Percentiles rank a stretch among this genome's conserved stretches.
Conservation (phyloP, 441 rosid genomes). For the Dalechampia spathulata region DNA sequence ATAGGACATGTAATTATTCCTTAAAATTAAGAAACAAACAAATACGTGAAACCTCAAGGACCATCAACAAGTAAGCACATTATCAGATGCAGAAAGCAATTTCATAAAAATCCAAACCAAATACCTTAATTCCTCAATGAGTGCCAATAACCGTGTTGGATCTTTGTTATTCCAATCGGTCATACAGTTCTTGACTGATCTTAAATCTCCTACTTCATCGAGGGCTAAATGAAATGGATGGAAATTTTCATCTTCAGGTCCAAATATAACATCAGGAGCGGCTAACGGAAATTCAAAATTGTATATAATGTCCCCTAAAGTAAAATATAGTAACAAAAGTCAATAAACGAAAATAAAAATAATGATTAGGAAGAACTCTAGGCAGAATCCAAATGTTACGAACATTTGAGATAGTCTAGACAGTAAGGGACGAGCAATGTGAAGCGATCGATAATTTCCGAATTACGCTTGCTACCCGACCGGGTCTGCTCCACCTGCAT, state of each 20-base stretch:
- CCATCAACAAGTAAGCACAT: not conserved
- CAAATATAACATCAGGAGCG: slow-evolving; percentile 89
- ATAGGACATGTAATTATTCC: slow-evolving; percentile 57
- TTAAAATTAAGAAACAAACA: slow-evolving; percentile 18
- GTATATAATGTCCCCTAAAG: slow-evolving; percentile 83
- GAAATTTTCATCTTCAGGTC: slow-evolving; percentile 70
- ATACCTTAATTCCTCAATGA: slow-evolving; percentile 75
- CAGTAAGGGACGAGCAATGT: slow-evolving; percentile 87
- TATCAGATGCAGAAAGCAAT: not conserved
- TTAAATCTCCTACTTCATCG: slow-evolving; percentile 27
- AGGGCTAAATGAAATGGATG: slow-evolving; percentile 34
- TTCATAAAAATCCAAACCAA: slow-evolving; percentile 7
- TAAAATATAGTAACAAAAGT: slow-evolving; percentile 7
- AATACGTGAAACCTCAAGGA: slow-evolving; percentile 5
- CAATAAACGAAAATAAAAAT: not conserved
- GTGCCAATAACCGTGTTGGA: slow-evolving; percentile 45
- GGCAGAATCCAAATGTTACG: slow-evolving; percentile 26
- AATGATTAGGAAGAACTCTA: not conserved
- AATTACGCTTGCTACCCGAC: slow-evolving; percentile 61
- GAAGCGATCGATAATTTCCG: slow-evolving; percentile 66
- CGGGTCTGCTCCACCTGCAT: slow-evolving; percentile 71
- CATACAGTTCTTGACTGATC: slow-evolving; percentile 29
- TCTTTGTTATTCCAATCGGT: slow-evolving; percentile 69
- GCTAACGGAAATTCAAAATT: slow-evolving; percentile 63
- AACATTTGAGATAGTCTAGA: slow-evolving; percentile 70